Evolutionary conservation across 768 basidiomycete species (phyloP), one percentile per base, ranked within the genome.

Genomic region (Lactifluus echinatus): DNA sequence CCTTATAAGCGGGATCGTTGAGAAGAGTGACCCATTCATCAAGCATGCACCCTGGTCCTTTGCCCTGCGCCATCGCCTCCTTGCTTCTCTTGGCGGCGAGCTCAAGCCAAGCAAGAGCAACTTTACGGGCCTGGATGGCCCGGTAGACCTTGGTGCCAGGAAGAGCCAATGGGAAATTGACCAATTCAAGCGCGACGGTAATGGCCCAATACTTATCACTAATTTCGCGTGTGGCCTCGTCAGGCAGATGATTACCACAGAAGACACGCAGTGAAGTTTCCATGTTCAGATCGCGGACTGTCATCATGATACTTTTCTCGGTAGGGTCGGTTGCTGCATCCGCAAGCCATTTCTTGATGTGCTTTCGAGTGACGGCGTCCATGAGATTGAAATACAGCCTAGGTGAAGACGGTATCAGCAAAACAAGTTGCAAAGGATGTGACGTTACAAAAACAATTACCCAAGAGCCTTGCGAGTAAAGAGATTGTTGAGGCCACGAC

Each of bases 121-220:
- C 75, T 69, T 95, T 96, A 68, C 94, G 84, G 2, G 92, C 87
- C 70, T 93, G 85, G 63, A 93, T 85, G 2, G 95, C 96, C 64
- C 84, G 88, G 73, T 88, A 98, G 53, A 98, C 83, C 69, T 98
- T 98, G 37, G 96, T 98, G 28, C 96, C 96, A 19, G 96, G 96
- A 36, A 96, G 66, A 15, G 95, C 85, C 59, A 98, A 73, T 15
- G 96, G 96, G 76, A 99, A 98, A 76, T 99, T 99, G 76, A 99
- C 96, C 53, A 99, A 87, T 69, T 99, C 92, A 40, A 99, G 85
- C 2, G 96, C 91, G 64, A 83, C 76, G 7, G 96, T 98, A 72
- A 99, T 96, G 57, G 79, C 77, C 95, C 95, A 98, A 75, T 98
- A 98, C 68, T 92, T 93, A 63, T 89, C 85, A 67, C 81, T 87